Percentiles rank a stretch among this genome's conserved stretches.
Conservation (phyloP, 1,284 basidiomycete species). For the Takashimella koratensis region DNA sequence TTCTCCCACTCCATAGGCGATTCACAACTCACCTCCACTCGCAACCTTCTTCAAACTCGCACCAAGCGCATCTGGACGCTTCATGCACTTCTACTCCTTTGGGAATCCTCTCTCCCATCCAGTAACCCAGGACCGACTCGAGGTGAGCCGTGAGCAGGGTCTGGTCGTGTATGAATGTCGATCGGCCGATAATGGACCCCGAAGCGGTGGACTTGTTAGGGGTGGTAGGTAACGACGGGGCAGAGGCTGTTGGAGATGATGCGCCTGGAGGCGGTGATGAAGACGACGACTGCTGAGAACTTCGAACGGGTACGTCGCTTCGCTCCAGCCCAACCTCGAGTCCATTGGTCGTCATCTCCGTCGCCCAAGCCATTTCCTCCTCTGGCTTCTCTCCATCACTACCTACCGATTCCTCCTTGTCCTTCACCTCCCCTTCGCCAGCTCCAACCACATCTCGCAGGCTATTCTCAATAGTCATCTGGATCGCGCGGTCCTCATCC, state of each 20-base stretch:
- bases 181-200: slow-evolving; percentile 63
- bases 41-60: slow-evolving; percentile 72
- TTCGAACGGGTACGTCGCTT: not conserved
- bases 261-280: too few species aligned
- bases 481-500: slow-evolving; percentile 24
- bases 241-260: too few species aligned
- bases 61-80: slow-evolving; percentile 67
- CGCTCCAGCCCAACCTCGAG: not conserved
- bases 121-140: slow-evolving; percentile 62
- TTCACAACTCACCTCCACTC: slow-evolving; percentile 74
- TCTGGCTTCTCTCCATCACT: not conserved
- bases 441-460: not conserved
- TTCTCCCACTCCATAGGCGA: not conserved
- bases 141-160: slow-evolving; percentile 59
- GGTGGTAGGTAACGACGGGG: slow-evolving; percentile 3
- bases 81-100: slow-evolving; percentile 63
- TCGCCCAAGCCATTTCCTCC: not conserved
- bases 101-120: slow-evolving; percentile 65
- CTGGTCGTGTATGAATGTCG: slow-evolving; percentile 60
- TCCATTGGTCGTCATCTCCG: not conserved
- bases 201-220: slow-evolving; percentile 6
- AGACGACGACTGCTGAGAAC: not conserved
- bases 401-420: not conserved
- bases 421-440: not conserved
- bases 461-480: slow-evolving; percentile 28